phyloP scores from a whole-genome alignment of 129 eudicot genomes.

The Kitagawia praeruptora region DNA sequence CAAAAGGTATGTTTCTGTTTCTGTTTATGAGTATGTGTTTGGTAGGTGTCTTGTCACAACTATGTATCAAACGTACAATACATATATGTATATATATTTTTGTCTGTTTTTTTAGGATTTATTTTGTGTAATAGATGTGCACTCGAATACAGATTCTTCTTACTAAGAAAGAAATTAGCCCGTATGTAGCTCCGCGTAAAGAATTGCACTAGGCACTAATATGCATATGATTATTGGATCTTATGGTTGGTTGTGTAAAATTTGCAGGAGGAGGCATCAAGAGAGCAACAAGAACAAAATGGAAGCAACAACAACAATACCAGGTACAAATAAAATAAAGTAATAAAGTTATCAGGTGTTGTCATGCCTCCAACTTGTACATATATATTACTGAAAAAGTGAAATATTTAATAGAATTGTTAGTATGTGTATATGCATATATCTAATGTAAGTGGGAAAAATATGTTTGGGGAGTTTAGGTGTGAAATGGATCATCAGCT shows the following conservation, averaged over 20 bases:
- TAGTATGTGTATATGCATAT: neutral
- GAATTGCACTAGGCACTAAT: neutral
- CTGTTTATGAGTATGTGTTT: neutral
- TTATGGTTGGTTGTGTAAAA: slow-evolving; percentile 1
- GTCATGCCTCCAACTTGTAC: slow-evolving; percentile 13
- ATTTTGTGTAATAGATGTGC: neutral
- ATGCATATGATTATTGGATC: neutral
- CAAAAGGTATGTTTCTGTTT: slow-evolving; percentile 3
- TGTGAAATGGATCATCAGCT: slow-evolving; percentile 23
- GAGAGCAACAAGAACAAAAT: slow-evolving; percentile 13
- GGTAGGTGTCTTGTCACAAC: neutral
- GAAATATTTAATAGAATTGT: neutral
- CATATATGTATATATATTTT: too few species aligned
- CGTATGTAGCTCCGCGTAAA: too few species aligned
- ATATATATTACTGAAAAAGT: slow-evolving; percentile 16
- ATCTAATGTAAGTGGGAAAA: slow-evolving; percentile 29
- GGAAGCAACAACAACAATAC: slow-evolving; percentile 22
- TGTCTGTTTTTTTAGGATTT: neutral
- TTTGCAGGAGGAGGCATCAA: slow-evolving; percentile 25
- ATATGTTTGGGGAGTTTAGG: slow-evolving; percentile 33
- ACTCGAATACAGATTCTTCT: neutral
- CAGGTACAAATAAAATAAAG: slow-evolving; percentile 37
- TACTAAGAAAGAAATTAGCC: neutral
- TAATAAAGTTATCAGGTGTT: slow-evolving; percentile 11
- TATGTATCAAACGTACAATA: neutral